A percentile compares a stretch with the other conserved stretches of the same genome.
phyloP scores from a whole-genome alignment of 1,284 basidiomycete species.

The Papiliotrema fonsecae region DNA sequence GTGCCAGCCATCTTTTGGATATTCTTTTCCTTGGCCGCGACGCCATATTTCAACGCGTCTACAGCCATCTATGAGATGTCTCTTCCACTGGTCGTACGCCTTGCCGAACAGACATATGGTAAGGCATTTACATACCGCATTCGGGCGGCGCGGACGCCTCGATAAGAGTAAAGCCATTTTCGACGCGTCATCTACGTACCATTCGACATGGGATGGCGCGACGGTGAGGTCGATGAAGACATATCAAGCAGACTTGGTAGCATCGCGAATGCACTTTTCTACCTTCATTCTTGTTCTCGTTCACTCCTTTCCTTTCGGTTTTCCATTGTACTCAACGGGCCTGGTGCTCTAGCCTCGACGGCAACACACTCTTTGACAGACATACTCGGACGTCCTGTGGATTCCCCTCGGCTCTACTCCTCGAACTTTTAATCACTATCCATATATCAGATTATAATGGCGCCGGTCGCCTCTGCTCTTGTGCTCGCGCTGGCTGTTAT shows the following conservation, averaged over 20 bases:
- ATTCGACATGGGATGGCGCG: too few species aligned
- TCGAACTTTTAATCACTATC: background rate
- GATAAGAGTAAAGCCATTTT: too few species aligned
- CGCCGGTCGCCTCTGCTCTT: slow-evolving; percentile 33
- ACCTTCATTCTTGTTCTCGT: background rate
- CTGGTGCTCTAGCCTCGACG: slow-evolving; percentile 10
- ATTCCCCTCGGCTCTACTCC: background rate
- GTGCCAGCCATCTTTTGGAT: background rate
- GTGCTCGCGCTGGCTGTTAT: slow-evolving; percentile 23
- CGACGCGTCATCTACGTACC: too few species aligned
- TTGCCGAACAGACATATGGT: too few species aligned
- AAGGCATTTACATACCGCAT: too few species aligned
- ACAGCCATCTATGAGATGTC: background rate
- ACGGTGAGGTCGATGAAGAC: too few species aligned
- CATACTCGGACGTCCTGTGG: background rate
- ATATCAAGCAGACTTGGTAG: too few species aligned
- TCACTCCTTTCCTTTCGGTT: background rate
- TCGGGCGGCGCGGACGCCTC: too few species aligned
- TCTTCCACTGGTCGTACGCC: background rate
- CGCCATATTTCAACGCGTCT: too few species aligned
- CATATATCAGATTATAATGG: slow-evolving; percentile 20
- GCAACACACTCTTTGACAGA: slow-evolving; percentile 6
- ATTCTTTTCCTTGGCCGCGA: background rate
- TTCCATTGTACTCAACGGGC: background rate
- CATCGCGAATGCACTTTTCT: too few species aligned